Evolutionary conservation across 2,329 filamentous ascomycete genomes (phyloP).

Genomic region (Fusarium pseudograminearum): DNA sequence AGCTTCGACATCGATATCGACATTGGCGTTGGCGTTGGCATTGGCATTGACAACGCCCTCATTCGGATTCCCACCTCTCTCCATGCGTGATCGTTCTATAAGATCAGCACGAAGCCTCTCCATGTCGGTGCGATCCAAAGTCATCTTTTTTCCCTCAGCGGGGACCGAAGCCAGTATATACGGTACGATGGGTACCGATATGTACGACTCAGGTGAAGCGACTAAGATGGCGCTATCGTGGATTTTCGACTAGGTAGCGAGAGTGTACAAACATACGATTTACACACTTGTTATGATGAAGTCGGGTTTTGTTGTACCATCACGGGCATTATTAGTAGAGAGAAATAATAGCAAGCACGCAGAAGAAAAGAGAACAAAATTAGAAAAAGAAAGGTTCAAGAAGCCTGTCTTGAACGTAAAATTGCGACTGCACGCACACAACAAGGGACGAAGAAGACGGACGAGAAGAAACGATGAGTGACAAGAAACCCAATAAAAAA

Average conservation of each 20-base stretch:
- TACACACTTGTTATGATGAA: constrained; percentile 24
- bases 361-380: constrained; percentile 1
- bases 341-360: constrained; percentile 5
- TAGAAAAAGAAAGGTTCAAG: constrained; percentile 28
- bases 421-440: constrained; percentile 16
- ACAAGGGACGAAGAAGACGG: constrained; percentile 30
- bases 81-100: constrained; percentile 49
- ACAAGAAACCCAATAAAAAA: constrained; percentile 38
- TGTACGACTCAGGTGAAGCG: constrained; percentile 29
- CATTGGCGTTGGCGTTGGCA: constrained; percentile 18
- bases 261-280: constrained; percentile 19
- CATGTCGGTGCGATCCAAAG: constrained; percentile 43
- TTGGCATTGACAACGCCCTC: constrained; percentile 7
- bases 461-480: constrained; percentile 15
- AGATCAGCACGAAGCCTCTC: constrained; percentile 52
- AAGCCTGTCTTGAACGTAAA: constrained; percentile 37
- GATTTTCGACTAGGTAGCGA: constrained; percentile 23
- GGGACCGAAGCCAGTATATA: constrained; percentile 19
- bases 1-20: constrained; percentile 33
- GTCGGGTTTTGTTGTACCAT: constrained; percentile 26
- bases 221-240: constrained; percentile 34
- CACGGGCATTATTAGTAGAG: constrained; percentile 28
- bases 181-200: constrained; percentile 8
- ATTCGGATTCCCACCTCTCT: constrained; percentile 40
- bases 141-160: constrained; percentile 36